phyloP scores from a whole-genome alignment of 1,284 basidiomycete genomes.

The Heterobasidion occidentale region DNA sequence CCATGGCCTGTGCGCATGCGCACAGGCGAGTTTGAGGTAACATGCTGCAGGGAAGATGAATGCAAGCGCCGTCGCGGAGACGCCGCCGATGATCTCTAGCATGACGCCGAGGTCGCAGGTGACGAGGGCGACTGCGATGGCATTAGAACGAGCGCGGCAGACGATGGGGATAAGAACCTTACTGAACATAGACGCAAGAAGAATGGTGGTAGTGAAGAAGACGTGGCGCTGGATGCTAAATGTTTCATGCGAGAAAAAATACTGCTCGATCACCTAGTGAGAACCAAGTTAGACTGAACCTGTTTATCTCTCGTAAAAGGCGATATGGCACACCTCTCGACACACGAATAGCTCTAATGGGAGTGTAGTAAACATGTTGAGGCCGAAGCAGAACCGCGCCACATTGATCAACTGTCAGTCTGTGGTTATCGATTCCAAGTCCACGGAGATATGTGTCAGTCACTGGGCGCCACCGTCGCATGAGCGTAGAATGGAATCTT shows the following conservation, averaged over 20 bases:
- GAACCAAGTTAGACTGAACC: neutral
- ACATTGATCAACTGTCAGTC: constrained; percentile 87
- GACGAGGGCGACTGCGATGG: constrained; percentile 67
- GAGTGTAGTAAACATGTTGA: constrained; percentile 98
- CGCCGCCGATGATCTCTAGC: constrained; percentile 94
- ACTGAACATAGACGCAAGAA: constrained; percentile 82
- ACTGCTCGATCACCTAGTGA: constrained; percentile 80
- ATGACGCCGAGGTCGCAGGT: constrained; percentile 98
- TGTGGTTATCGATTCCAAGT: constrained; percentile 18
- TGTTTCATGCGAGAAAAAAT: constrained; percentile 80
- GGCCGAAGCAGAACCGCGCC: constrained; percentile 90
- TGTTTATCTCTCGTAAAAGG: neutral
- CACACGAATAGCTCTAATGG: constrained; percentile 93
- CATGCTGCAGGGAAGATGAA: constrained; percentile 92
- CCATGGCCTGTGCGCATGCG: constrained; percentile 28
- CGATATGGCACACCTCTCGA: constrained; percentile 57
- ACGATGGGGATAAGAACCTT: constrained; percentile 20
- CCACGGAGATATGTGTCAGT: no score
- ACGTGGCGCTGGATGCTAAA: constrained; percentile 83
- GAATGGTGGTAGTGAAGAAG: constrained; percentile 83
- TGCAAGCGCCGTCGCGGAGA: constrained; percentile 90
- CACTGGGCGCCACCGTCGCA: neutral
- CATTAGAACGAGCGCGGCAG: neutral
- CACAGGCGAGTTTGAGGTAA: constrained; percentile 61
- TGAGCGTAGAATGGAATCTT: neutral